Evolutionary conservation across 345 rosid genomes (phyloP).

Genomic region (Dovyalis caffra): DNA sequence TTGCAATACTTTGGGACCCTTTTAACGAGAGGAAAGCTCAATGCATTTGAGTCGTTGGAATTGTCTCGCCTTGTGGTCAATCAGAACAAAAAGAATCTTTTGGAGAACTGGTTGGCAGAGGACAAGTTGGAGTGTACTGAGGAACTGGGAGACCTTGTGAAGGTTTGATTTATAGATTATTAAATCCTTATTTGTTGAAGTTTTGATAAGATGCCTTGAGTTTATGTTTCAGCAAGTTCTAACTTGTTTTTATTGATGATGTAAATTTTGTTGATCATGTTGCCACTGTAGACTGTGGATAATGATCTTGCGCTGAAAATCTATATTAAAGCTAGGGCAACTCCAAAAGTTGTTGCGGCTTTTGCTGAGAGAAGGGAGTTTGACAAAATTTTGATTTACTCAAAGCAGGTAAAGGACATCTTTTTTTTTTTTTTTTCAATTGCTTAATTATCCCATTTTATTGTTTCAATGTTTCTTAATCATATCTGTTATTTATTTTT

Average conservation of each 20-base stretch:
- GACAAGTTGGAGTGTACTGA: slow-evolving; percentile 98
- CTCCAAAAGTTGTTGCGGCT: slow-evolving; percentile 99
- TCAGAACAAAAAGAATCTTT: slow-evolving; percentile 93
- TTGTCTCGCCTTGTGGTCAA: slow-evolving; percentile 97
- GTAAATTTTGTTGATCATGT: background rate
- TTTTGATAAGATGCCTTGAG: background rate
- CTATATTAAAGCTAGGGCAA: slow-evolving; percentile 92
- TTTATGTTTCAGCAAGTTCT: background rate
- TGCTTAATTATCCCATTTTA: background rate
- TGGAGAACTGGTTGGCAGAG: slow-evolving; percentile 97
- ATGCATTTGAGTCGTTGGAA: slow-evolving; percentile 95
- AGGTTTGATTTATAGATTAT: slow-evolving; percentile 46
- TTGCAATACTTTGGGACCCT: slow-evolving; percentile 98
- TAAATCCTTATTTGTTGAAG: background rate
- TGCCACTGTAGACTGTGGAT: slow-evolving; percentile 80
- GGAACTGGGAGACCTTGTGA: slow-evolving; percentile 98
- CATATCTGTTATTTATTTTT: background rate
- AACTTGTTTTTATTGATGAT: background rate
- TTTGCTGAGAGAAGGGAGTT: slow-evolving; percentile 98
- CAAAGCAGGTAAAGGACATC: slow-evolving; percentile 67
- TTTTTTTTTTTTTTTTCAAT: background rate
- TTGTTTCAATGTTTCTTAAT: background rate
- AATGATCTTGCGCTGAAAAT: slow-evolving; percentile 95
- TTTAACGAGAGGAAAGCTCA: slow-evolving; percentile 90
- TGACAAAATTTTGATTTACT: slow-evolving; percentile 87